Percentiles rank a stretch among this genome's conserved stretches.
These are phyloP conservation scores for Ormosia semicastrata DNA, from an alignment of 306 rosid species.

Conservation along the genomic window DNA sequence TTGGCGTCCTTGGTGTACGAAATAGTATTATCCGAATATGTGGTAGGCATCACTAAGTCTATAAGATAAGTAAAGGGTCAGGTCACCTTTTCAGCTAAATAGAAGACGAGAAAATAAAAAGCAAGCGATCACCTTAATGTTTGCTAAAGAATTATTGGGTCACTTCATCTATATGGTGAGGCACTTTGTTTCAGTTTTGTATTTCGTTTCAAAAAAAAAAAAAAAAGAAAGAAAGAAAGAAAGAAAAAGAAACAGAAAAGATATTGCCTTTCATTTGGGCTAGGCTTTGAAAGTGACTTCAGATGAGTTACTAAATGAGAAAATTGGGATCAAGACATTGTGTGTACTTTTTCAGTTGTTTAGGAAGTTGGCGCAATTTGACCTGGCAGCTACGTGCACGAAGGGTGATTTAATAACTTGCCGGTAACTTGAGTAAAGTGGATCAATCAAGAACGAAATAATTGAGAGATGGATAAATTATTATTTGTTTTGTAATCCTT, in stretches of 20 bases:
- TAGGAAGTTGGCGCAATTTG: neutral
- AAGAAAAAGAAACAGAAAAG: too few relatives aligned
- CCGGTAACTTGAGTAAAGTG: neutral
- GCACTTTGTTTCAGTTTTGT: neutral
- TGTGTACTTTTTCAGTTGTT: neutral
- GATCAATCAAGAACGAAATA: neutral
- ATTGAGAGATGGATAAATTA: neutral
- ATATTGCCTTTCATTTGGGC: neutral
- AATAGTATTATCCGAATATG: neutral
- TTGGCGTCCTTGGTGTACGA: too few relatives aligned
- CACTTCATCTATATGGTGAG: neutral
- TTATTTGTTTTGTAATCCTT: neutral
- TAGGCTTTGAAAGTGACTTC: neutral
- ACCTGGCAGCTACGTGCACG: neutral
- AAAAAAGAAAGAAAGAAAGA: too few relatives aligned
- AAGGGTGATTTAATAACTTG: neutral
- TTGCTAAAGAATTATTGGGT: neutral
- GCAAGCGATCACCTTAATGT: neutral
- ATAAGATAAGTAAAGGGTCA: slow-evolving; percentile 1
- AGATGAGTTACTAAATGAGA: neutral
- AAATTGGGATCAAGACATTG: neutral
- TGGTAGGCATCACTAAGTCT: neutral
- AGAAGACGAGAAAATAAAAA: neutral
- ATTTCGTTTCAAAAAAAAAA: neutral
- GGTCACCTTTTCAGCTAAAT: slow-evolving; percentile 2